A percentile compares a stretch with the other conserved stretches of the same genome.
Conservation (phyloP, 176 grass and related monocot genomes). For the Neostapfia colusana region DNA sequence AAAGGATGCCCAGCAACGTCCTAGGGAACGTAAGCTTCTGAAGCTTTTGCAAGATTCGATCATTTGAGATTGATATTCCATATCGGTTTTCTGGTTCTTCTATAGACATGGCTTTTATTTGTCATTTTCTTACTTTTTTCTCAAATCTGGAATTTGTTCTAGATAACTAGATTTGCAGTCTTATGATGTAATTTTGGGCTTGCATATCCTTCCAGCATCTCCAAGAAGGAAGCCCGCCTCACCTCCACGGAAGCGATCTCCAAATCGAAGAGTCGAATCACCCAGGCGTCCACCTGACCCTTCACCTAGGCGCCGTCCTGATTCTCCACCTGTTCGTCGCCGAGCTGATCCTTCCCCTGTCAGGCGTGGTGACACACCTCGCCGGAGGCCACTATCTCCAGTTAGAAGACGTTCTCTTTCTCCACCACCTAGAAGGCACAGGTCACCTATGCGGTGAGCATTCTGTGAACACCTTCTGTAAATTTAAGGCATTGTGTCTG, state of each 20-base stretch:
- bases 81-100: neutral
- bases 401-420: conserved; percentile 83
- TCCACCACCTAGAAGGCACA: conserved; percentile 73
- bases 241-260: conserved; percentile 65
- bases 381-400: conserved; percentile 66
- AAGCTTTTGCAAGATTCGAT: conserved; percentile 20
- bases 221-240: conserved; percentile 64
- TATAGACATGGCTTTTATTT: neutral
- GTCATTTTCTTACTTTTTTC: neutral
- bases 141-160: conserved; percentile 1
- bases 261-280: conserved; percentile 63
- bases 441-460: conserved; percentile 70
- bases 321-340: conserved; percentile 66
- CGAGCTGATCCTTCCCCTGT: conserved; percentile 48
- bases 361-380: conserved; percentile 57
- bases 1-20: conserved; percentile 60
- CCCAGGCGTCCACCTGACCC: conserved; percentile 48
- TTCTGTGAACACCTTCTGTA: conserved; percentile 8
- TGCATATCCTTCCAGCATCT: conserved; percentile 55
- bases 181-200: neutral
- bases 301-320: conserved; percentile 61
- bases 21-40: conserved; percentile 69
- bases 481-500: neutral
- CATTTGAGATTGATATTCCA: neutral
- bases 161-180: neutral